Evolutionary conservation across 345 rosid species (phyloP).

Genomic region (Hibiscus trionum): DNA sequence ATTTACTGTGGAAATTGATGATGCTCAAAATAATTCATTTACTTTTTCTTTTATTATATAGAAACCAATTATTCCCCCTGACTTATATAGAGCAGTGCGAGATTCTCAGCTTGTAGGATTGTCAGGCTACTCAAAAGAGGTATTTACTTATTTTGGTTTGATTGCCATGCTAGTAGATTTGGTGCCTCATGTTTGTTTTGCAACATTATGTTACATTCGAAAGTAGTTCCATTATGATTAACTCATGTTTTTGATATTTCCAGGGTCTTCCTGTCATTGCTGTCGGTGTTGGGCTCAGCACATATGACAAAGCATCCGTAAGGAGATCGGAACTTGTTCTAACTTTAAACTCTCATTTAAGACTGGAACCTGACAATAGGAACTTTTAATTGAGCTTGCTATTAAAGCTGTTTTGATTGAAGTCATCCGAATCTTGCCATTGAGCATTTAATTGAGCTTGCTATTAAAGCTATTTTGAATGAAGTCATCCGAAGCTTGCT

Average conservation of each 20-base stretch:
- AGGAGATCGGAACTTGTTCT: conserved; percentile 20
- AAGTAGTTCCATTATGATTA: conserved; percentile 9
- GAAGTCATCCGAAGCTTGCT: background rate
- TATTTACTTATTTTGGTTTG: conserved; percentile 22
- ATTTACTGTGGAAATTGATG: background rate
- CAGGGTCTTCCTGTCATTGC: conserved; percentile 97
- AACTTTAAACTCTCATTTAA: conserved; percentile 13
- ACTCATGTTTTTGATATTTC: background rate
- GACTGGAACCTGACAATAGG: background rate
- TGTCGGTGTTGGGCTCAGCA: conserved; percentile 82
- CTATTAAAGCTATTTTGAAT: background rate
- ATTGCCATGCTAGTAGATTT: background rate
- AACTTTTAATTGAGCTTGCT: no score
- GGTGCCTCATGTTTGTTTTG: background rate
- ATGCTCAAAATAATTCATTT: background rate
- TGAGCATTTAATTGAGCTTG: no score
- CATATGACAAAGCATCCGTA: conserved; percentile 93
- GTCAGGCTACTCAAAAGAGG: conserved; percentile 91
- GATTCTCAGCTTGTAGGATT: conserved; percentile 89
- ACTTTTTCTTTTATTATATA: conserved; percentile 19
- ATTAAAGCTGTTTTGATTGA: background rate
- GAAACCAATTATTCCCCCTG: conserved; percentile 88
- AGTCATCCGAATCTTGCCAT: background rate
- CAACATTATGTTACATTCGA: background rate
- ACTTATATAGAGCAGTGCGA: conserved; percentile 74